These are phyloP conservation scores for Plicaturopsis crispa DNA, from an alignment of 768 basidiomycete species.

Conservation along the genomic window DNA sequence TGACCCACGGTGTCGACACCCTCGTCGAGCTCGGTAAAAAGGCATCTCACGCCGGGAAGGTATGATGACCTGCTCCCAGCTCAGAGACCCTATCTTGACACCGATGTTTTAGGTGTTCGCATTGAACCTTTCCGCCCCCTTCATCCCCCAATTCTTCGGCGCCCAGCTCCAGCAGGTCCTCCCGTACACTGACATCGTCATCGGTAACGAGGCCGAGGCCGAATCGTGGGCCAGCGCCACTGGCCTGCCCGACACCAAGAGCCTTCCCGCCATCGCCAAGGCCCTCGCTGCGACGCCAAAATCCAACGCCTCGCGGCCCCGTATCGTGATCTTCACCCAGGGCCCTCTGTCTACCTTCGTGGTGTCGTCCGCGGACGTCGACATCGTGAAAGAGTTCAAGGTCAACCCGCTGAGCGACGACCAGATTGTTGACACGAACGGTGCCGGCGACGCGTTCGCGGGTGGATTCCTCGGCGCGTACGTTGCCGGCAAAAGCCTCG, in stretches of 20 bases:
- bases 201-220: slow-evolving; percentile 97
- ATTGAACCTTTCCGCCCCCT: slow-evolving; percentile 94
- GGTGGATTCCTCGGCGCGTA: slow-evolving; percentile 91
- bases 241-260: slow-evolving; percentile 57
- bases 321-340: slow-evolving; percentile 87
- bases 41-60: slow-evolving; percentile 73
- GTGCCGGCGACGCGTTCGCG: slow-evolving; percentile 95
- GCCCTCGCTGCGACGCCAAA: slow-evolving; percentile 73
- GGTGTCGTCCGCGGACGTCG: slow-evolving; percentile 51
- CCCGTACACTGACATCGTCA: slow-evolving; percentile 80
- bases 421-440: slow-evolving; percentile 93
- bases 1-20: slow-evolving; percentile 81
- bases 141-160: slow-evolving; percentile 92
- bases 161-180: slow-evolving; percentile 74
- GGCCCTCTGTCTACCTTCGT: slow-evolving; percentile 75
- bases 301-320: slow-evolving; percentile 65
- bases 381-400: slow-evolving; percentile 44
- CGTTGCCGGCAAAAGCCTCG: slow-evolving; percentile 68
- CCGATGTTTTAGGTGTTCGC: slow-evolving; percentile 58
- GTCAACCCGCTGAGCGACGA: slow-evolving; percentile 52
- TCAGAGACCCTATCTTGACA: slow-evolving; percentile 1
- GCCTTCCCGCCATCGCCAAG: slow-evolving; percentile 63
- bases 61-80: slow-evolving; percentile 15
- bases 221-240: slow-evolving; percentile 74
- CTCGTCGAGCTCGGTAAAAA: slow-evolving; percentile 71